Conservation (phyloP, 2,329 filamentous ascomycete genomes). For the Coniochaeta hoffmannii region DNA sequence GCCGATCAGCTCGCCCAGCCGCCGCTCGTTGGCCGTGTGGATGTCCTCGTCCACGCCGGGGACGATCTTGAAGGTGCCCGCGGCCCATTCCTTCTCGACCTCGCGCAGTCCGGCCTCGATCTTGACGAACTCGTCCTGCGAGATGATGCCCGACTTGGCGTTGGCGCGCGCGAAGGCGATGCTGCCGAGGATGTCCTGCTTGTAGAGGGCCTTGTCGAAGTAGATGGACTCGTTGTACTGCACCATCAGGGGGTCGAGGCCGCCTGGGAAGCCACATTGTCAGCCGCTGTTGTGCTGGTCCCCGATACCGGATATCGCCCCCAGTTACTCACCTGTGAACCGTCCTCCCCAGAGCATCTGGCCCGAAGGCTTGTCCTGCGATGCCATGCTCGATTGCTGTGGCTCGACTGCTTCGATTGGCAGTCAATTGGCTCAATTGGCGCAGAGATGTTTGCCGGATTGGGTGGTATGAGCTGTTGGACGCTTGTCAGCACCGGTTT, state of each 20-base stretch:
- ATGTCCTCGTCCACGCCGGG: conserved; percentile 61
- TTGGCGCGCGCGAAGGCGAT: conserved; percentile 81
- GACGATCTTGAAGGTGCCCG: conserved; percentile 46
- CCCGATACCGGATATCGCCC: conserved; percentile 7
- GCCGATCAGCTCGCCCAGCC: conserved; percentile 76
- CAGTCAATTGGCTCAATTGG: neutral
- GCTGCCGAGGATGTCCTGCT: conserved; percentile 71
- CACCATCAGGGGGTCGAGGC: conserved; percentile 78
- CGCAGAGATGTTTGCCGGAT: no score
- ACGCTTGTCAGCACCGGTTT: no score
- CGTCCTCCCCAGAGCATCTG: conserved; percentile 38
- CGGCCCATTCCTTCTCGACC: conserved; percentile 47
- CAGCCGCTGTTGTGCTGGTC: neutral
- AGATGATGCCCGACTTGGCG: conserved; percentile 66
- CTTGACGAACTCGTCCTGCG: conserved; percentile 60
- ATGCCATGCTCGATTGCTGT: conserved; percentile 20
- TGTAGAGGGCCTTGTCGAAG: conserved; percentile 72
- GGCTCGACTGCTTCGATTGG: neutral
- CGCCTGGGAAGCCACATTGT: conserved; percentile 41
- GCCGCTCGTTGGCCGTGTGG: conserved; percentile 64
- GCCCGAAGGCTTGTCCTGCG: conserved; percentile 26
- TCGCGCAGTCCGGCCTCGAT: conserved; percentile 64
- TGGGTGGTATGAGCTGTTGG: no score
- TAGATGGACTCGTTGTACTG: conserved; percentile 77
- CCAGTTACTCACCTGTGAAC: conserved; percentile 35